Conservation (phyloP, 2,329 filamentous ascomycete genomes). For the Paracorniculantispora psalliotae region DNA sequence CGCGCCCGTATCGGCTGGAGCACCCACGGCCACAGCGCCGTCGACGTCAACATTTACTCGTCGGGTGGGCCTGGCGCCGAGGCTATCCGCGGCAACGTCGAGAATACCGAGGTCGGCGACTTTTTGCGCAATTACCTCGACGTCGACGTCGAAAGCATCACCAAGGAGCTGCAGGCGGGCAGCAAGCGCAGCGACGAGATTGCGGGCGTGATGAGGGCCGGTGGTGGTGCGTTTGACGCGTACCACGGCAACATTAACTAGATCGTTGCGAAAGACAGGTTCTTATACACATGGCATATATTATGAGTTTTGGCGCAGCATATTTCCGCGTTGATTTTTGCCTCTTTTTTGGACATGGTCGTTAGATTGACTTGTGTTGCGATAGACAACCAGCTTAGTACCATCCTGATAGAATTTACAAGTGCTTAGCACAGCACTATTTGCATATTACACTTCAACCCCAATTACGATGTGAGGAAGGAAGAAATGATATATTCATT, state of each 20-base stretch:
- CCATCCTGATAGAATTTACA: not conserved
- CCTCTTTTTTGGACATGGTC: not conserved
- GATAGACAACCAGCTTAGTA: not conserved
- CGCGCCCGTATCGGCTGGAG: slow-evolving; percentile 90
- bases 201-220: not conserved
- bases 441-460: not conserved
- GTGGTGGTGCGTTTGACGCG: not conserved
- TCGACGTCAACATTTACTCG: slow-evolving; percentile 95
- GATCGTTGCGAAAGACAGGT: no score
- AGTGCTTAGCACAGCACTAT: not conserved
- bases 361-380: not conserved
- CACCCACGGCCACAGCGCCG: slow-evolving; percentile 87
- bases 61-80: slow-evolving; percentile 61
- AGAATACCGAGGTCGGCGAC: slow-evolving; percentile 86
- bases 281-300: not conserved
- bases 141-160: slow-evolving; percentile 74
- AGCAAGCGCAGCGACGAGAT: slow-evolving; percentile 4
- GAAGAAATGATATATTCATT: no score
- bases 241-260: slow-evolving; percentile 8
- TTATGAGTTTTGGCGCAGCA: not conserved
- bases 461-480: no score
- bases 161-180: slow-evolving; percentile 65
- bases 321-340: not conserved
- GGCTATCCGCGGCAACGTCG: slow-evolving; percentile 74
- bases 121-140: slow-evolving; percentile 77